phyloP scores from a whole-genome alignment of 768 basidiomycete genomes.

The Amanita pseudoporphyria region DNA sequence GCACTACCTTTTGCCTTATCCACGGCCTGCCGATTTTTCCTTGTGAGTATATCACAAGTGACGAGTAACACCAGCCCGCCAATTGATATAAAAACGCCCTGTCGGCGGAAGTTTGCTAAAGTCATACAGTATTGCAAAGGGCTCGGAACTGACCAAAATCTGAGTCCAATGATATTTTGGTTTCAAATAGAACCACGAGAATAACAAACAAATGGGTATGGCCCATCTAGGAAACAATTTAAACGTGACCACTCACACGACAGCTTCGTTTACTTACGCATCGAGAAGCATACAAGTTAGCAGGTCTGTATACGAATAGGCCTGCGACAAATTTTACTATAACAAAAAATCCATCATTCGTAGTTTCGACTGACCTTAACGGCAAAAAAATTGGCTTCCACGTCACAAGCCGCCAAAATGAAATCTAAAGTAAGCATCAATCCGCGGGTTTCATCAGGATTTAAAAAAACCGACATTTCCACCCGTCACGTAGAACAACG shows the following conservation, averaged over 20 bases:
- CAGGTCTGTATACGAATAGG: slow-evolving; percentile 80
- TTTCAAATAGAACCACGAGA: slow-evolving; percentile 79
- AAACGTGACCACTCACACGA: background rate
- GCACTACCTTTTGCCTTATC: slow-evolving; percentile 69
- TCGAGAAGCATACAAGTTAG: slow-evolving; percentile 90
- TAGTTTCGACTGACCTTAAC: slow-evolving; percentile 42
- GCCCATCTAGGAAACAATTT: slow-evolving; percentile 52
- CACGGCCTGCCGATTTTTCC: slow-evolving; percentile 62
- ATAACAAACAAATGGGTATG: slow-evolving; percentile 77
- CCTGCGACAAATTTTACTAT: slow-evolving; percentile 26
- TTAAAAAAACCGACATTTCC: slow-evolving; percentile 61
- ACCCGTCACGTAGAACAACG: slow-evolving; percentile 65
- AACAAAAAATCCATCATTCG: background rate
- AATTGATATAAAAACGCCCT: slow-evolving; percentile 70
- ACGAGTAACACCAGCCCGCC: slow-evolving; percentile 75
- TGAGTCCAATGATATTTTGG: slow-evolving; percentile 80
- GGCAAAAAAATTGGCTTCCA: slow-evolving; percentile 83
- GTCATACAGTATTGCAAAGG: background rate
- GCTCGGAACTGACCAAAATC: slow-evolving; percentile 40
- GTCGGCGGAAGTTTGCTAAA: background rate
- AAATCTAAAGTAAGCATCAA: slow-evolving; percentile 39
- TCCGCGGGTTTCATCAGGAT: background rate
- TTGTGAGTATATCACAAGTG: slow-evolving; percentile 64
- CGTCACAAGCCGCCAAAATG: slow-evolving; percentile 70
- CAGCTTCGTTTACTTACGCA: slow-evolving; percentile 40